Evolutionary conservation across 2,329 filamentous ascomycete genomes (phyloP).

Genomic region (Alternaria rosae): DNA sequence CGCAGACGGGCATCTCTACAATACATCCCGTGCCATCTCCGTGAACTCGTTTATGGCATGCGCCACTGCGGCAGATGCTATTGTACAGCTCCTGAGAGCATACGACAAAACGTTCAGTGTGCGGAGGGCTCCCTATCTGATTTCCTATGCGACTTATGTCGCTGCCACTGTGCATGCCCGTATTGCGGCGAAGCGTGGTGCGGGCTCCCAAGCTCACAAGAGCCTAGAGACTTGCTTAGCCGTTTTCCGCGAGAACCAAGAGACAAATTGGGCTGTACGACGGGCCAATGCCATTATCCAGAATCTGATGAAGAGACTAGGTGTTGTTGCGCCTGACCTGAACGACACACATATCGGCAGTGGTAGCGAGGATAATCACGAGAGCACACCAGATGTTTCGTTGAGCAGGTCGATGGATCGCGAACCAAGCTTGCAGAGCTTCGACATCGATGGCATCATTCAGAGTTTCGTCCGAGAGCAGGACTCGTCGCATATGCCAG

Average conservation of each 20-base stretch:
- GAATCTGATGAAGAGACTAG: conserved; percentile 56
- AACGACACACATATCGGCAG: conserved; percentile 29
- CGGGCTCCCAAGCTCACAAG: conserved; percentile 48
- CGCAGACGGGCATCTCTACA: conserved; percentile 58
- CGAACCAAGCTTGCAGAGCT: conserved; percentile 35
- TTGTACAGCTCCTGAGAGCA: conserved; percentile 54
- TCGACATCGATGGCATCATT: conserved; percentile 55
- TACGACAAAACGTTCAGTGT: conserved; percentile 59
- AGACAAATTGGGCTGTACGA: conserved; percentile 60
- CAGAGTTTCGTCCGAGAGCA: conserved; percentile 51
- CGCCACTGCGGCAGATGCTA: conserved; percentile 56
- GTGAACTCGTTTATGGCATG: conserved; percentile 56
- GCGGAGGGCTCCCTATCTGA: conserved; percentile 59
- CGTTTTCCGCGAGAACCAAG: conserved; percentile 59
- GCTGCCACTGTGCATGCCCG: conserved; percentile 62
- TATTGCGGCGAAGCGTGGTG: conserved; percentile 55
- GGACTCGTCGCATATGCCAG: not conserved
- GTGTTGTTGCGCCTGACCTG: conserved; percentile 25
- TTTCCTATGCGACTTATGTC: conserved; percentile 65
- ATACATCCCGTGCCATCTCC: conserved; percentile 50
- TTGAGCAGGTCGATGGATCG: conserved; percentile 17
- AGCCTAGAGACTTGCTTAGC: conserved; percentile 55
- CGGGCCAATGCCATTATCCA: conserved; percentile 57
- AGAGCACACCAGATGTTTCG: conserved; percentile 12
- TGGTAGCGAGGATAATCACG: not conserved